Conservation (phyloP, 352 stramenopile species). For the Globisporangium emineosum region DNA sequence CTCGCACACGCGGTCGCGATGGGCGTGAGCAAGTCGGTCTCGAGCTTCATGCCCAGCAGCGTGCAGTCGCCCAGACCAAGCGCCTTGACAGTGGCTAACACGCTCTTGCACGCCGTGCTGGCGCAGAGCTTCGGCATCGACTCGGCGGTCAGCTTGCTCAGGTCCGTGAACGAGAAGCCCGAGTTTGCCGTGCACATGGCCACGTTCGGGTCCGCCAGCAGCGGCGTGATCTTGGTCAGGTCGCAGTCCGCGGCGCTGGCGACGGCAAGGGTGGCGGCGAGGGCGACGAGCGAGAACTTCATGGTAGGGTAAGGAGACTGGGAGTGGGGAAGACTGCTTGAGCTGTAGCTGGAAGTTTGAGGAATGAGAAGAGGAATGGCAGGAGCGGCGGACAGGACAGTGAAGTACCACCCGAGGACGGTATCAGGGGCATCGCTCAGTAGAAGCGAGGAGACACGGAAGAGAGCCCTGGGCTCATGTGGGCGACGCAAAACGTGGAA, state of each 20-base stretch:
- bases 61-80: constrained; percentile 31
- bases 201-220: constrained; percentile 7
- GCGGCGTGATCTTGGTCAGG: constrained; percentile 11
- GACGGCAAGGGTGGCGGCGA: constrained; percentile 9
- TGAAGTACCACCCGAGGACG: not conserved
- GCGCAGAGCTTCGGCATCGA: constrained; percentile 22
- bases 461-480: not conserved
- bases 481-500: not conserved
- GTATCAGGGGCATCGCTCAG: not conserved
- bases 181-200: constrained; percentile 16
- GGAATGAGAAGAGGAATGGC: constrained; percentile 3
- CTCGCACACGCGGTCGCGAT: constrained; percentile 11
- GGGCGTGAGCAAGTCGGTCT: constrained; percentile 23
- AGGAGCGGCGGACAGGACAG: not conserved
- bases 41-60: constrained; percentile 19
- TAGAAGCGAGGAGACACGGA: not conserved
- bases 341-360: not conserved
- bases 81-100: constrained; percentile 18
- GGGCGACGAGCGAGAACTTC: constrained; percentile 14
- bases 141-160: constrained; percentile 5
- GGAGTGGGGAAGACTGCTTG: not conserved
- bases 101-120: constrained; percentile 20
- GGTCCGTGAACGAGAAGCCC: constrained; percentile 22
- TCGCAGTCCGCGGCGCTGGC: constrained; percentile 5
- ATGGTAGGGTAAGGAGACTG: not conserved